phyloP scores from a whole-genome alignment of 257 asterid genomes.

The Phtheirospermum japonicum region DNA sequence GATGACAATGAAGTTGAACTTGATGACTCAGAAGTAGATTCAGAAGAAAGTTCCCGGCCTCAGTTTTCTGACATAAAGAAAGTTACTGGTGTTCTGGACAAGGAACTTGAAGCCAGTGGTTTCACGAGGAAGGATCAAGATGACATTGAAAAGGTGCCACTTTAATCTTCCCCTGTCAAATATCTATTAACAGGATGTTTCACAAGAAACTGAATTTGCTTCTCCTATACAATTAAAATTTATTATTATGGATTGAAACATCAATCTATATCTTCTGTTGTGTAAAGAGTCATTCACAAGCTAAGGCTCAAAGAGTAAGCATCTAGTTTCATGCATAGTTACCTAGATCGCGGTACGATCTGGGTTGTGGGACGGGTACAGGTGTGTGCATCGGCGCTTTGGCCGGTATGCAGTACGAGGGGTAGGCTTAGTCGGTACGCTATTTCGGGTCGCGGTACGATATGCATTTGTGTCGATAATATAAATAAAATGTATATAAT shows the following conservation, averaged over 20 bases:
- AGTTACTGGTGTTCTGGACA: slow-evolving; percentile 75
- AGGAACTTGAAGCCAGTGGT: slow-evolving; percentile 96
- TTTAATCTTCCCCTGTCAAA: slow-evolving; percentile 11
- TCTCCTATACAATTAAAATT: slow-evolving; percentile 4
- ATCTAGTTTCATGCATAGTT: neutral
- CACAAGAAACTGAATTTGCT: slow-evolving; percentile 1
- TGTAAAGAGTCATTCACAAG: slow-evolving; percentile 1
- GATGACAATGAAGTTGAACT: slow-evolving; percentile 50
- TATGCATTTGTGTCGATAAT: no score
- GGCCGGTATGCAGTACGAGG: no score
- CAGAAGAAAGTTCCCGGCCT: slow-evolving; percentile 59
- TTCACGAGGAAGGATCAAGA: slow-evolving; percentile 82
- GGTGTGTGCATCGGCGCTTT: no score
- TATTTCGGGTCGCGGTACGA: no score
- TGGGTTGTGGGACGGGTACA: no score
- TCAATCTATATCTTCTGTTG: neutral
- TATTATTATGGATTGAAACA: neutral
- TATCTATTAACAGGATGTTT: slow-evolving; percentile 5
- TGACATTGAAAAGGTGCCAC: slow-evolving; percentile 70
- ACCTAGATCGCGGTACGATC: no score
- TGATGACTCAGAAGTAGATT: slow-evolving; percentile 50
- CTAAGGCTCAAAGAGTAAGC: neutral
- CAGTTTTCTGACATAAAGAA: slow-evolving; percentile 62
- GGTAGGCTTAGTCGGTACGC: no score
- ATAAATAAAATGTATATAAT: no score